These are phyloP conservation scores for Xylariaceae sp. DNA, from an alignment of 2,329 filamentous ascomycete species.

Conservation along the genomic window DNA sequence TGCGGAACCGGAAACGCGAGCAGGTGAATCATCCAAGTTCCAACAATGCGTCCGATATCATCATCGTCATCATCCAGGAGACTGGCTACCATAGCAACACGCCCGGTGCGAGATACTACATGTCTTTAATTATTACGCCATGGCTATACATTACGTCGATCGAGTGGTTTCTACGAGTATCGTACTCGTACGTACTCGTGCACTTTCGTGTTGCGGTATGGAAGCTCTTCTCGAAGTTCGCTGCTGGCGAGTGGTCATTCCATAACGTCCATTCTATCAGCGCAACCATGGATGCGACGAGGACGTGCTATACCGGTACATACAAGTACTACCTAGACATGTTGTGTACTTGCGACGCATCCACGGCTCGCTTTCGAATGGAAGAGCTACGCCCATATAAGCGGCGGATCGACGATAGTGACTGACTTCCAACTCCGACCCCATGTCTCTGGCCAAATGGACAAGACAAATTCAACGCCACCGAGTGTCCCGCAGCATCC, in stretches of 20 bases:
- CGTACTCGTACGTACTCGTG: too few relatives aligned
- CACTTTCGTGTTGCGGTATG: too few relatives aligned
- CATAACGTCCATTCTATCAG: background rate
- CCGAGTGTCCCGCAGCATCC: conserved; percentile 10
- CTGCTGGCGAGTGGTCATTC: background rate
- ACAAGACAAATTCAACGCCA: conserved; percentile 4
- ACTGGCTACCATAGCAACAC: background rate
- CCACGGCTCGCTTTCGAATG: background rate
- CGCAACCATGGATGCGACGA: background rate
- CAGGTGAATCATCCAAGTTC: background rate
- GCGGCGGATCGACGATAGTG: background rate
- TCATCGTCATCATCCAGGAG: background rate
- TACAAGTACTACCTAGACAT: background rate
- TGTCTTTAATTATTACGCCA: background rate
- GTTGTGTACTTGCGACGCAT: background rate
- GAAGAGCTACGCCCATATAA: background rate
- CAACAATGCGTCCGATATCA: background rate
- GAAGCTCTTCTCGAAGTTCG: background rate
- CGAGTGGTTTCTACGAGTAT: background rate
- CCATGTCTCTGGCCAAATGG: background rate
- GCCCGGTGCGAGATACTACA: background rate
- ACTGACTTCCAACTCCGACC: conserved; percentile 1
- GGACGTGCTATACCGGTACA: background rate
- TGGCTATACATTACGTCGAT: background rate
- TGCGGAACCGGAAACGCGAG: background rate